Percentiles rank a stretch among this genome's conserved stretches.
Conservation (phyloP, 495 filamentous ascomycete species). For the Elaphomyces granulatus region DNA sequence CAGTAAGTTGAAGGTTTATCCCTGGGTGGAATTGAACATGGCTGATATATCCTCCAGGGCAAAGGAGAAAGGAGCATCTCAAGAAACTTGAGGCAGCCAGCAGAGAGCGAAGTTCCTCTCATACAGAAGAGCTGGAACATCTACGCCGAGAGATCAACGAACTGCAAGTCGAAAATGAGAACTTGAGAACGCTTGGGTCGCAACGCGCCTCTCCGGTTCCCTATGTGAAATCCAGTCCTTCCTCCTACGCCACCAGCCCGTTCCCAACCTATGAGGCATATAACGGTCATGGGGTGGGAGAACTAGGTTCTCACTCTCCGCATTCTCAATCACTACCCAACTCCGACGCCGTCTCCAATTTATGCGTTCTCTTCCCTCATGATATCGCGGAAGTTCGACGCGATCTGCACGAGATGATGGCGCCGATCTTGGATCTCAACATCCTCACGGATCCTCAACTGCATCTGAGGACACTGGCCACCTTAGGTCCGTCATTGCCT, state of each 20-base stretch:
- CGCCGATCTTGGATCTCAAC: slow-evolving; percentile 7
- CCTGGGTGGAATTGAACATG: neutral
- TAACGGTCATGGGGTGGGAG: neutral
- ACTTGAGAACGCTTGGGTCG: slow-evolving; percentile 3
- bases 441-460: slow-evolving; percentile 7
- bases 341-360: slow-evolving; percentile 1
- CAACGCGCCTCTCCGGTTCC: slow-evolving; percentile 3
- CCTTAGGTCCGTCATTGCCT: slow-evolving; percentile 12
- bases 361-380: slow-evolving; percentile 6
- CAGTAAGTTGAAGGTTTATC: slow-evolving; percentile 1
- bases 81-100: slow-evolving; percentile 23
- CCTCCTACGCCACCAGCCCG: slow-evolving; percentile 4
- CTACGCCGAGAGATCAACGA: slow-evolving; percentile 18
- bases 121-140: slow-evolving; percentile 22
- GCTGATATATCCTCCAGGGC: slow-evolving; percentile 12
- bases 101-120: slow-evolving; percentile 18
- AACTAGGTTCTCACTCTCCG: neutral
- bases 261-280: slow-evolving; percentile 3
- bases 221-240: slow-evolving; percentile 1
- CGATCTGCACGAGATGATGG: slow-evolving; percentile 4
- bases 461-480: slow-evolving; percentile 16
- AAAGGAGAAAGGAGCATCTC: slow-evolving; percentile 24
- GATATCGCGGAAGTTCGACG: slow-evolving; percentile 5
- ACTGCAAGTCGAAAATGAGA: slow-evolving; percentile 20
- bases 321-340: neutral